Evolutionary conservation across 441 rosid species (phyloP).

Genomic region (Erodium trifolium): DNA sequence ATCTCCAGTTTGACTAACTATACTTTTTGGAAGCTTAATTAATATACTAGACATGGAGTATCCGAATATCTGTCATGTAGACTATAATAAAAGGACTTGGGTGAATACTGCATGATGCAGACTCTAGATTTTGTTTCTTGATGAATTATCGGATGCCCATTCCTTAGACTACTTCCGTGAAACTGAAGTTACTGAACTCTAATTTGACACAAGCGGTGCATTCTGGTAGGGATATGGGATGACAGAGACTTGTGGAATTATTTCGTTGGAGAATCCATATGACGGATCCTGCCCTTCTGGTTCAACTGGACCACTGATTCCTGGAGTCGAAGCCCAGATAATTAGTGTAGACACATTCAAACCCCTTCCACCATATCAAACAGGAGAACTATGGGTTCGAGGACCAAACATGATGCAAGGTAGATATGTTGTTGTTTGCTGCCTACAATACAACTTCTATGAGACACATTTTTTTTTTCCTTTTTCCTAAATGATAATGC

Average conservation of each 20-base stretch:
- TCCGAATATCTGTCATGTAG: neutral
- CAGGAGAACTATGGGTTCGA: slow-evolving; percentile 80
- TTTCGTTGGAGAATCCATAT: slow-evolving; percentile 45
- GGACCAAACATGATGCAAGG: slow-evolving; percentile 89
- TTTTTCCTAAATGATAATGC: neutral
- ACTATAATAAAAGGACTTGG: neutral
- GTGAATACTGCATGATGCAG: neutral
- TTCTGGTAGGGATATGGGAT: slow-evolving; percentile 72
- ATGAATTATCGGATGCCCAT: neutral
- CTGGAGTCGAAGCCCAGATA: slow-evolving; percentile 68
- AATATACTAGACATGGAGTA: neutral
- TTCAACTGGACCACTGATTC: slow-evolving; percentile 56
- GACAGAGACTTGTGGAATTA: slow-evolving; percentile 70
- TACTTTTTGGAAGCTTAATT: neutral
- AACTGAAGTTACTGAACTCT: neutral
- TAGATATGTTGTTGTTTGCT: slow-evolving; percentile 16
- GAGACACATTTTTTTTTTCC: neutral
- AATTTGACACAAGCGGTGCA: neutral
- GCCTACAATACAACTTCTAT: neutral
- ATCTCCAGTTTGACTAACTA: too few relatives aligned
- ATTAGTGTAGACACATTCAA: slow-evolving; percentile 45
- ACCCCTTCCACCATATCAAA: slow-evolving; percentile 57
- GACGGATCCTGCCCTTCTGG: slow-evolving; percentile 41
- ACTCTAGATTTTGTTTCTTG: neutral
- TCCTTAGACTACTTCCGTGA: neutral